Percentiles rank a stretch among this genome's conserved stretches.
Conservation (phyloP, 768 basidiomycete species). For the Pisolithus tinctorius region DNA sequence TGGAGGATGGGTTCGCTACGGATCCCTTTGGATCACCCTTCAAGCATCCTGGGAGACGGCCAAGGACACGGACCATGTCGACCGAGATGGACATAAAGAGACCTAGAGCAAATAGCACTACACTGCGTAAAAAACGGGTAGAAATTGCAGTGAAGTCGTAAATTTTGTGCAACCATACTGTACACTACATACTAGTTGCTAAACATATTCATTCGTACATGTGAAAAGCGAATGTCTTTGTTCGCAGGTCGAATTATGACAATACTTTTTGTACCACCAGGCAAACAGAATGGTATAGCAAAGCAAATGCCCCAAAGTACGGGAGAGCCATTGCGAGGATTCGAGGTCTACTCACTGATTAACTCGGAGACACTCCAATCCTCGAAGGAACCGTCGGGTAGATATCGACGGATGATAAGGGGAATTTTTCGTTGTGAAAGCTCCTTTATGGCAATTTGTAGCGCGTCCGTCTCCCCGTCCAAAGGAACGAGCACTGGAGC, state of each 20-base stretch:
- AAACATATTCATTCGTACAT: too few relatives aligned
- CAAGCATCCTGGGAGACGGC: constrained; percentile 6
- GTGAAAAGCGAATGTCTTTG: too few relatives aligned
- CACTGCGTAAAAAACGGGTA: constrained; percentile 9
- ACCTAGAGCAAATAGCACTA: constrained; percentile 7
- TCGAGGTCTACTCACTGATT: constrained; percentile 55
- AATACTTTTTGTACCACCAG: too few relatives aligned
- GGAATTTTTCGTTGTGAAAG: constrained; percentile 99
- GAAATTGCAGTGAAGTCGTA: constrained; percentile 13
- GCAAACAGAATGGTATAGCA: not conserved
- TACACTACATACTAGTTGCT: not conserved
- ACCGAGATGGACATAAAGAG: constrained; percentile 9
- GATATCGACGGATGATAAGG: constrained; percentile 91
- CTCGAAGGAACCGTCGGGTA: constrained; percentile 93
- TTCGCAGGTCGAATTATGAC: too few relatives aligned
- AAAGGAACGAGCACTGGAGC: constrained; percentile 97
- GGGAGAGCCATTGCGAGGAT: not conserved
- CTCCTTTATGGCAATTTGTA: constrained; percentile 98
- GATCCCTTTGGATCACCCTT: constrained; percentile 6
- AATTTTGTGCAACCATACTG: not conserved
- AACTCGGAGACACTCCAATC: constrained; percentile 92
- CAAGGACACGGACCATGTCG: constrained; percentile 11
- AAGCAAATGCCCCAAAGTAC: not conserved
- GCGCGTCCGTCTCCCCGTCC: constrained; percentile 96
- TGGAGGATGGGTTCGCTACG: constrained; percentile 10